Percentiles rank a stretch among this genome's conserved stretches.
Evolutionary conservation across 805 yeast species (phyloP).

Genomic region (Lipomyces mesembrius): DNA sequence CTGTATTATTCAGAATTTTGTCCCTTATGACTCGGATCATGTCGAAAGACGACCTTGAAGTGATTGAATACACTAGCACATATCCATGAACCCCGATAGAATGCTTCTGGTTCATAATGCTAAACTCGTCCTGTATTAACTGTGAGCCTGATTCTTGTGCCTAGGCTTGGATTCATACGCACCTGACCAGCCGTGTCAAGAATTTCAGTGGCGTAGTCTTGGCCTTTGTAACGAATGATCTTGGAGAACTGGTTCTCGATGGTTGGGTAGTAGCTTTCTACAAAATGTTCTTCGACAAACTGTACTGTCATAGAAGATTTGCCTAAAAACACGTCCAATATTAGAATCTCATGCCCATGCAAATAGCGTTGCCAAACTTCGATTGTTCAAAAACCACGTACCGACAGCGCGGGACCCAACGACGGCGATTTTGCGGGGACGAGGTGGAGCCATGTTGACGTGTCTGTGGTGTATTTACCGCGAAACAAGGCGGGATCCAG

Average conservation of each 20-base stretch:
- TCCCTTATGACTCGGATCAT: conserved; percentile 77
- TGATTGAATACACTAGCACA: conserved; percentile 78
- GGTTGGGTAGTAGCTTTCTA: conserved; percentile 88
- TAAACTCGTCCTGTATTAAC: conserved; percentile 72
- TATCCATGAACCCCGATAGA: conserved; percentile 84
- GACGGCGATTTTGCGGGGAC: conserved; percentile 77
- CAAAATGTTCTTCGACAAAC: conserved; percentile 85
- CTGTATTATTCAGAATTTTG: conserved; percentile 67
- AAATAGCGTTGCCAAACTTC: neutral
- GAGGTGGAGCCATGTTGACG: conserved; percentile 41
- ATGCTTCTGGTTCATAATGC: conserved; percentile 77
- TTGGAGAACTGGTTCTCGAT: conserved; percentile 84
- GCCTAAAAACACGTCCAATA: conserved; percentile 46
- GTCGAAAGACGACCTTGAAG: conserved; percentile 77
- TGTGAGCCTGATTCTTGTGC: neutral
- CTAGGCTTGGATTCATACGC: neutral
- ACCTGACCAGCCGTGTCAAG: conserved; percentile 81
- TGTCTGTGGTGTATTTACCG: neutral
- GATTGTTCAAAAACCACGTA: conserved; percentile 38
- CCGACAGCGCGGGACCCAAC: conserved; percentile 90
- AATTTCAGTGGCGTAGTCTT: conserved; percentile 79
- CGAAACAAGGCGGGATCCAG: neutral
- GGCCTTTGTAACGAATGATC: conserved; percentile 67
- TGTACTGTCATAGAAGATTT: conserved; percentile 84
- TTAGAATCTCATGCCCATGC: neutral